A percentile compares a stretch with the other conserved stretches of the same genome.
Evolutionary conservation across 805 yeast species (phyloP).

Genomic region (Sugiyamaella chiloensis): DNA sequence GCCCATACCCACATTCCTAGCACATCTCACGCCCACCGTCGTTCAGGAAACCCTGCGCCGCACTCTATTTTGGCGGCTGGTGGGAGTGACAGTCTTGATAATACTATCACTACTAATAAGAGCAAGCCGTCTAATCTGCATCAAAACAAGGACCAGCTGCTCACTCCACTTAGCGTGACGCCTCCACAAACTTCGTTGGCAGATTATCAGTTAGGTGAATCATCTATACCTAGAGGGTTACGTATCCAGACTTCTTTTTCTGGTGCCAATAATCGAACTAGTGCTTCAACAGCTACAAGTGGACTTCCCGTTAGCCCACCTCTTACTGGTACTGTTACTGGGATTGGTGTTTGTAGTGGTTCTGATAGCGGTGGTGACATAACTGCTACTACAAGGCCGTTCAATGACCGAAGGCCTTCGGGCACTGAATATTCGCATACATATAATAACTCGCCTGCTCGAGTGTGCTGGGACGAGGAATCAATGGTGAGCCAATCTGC

Average conservation of each 20-base stretch:
- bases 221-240: neutral
- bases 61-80: neutral
- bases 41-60: constrained; percentile 7
- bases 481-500: neutral
- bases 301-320: neutral
- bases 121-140: neutral
- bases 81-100: neutral
- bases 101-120: neutral
- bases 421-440: neutral
- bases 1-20: constrained; percentile 11
- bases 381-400: too few relatives aligned
- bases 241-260: constrained; percentile 3
- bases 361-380: too few relatives aligned
- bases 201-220: neutral
- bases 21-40: constrained; percentile 1
- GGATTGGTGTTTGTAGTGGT: neutral
- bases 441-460: neutral
- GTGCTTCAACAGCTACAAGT: neutral
- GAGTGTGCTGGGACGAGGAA: constrained; percentile 3
- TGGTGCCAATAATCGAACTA: neutral
- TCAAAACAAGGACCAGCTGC: neutral
- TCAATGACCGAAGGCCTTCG: neutral
- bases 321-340: neutral
- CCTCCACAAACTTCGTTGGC: neutral
- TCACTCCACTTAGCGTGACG: neutral